phyloP scores from a whole-genome alignment of 495 filamentous ascomycete species.

The Xylaria palmicola region DNA sequence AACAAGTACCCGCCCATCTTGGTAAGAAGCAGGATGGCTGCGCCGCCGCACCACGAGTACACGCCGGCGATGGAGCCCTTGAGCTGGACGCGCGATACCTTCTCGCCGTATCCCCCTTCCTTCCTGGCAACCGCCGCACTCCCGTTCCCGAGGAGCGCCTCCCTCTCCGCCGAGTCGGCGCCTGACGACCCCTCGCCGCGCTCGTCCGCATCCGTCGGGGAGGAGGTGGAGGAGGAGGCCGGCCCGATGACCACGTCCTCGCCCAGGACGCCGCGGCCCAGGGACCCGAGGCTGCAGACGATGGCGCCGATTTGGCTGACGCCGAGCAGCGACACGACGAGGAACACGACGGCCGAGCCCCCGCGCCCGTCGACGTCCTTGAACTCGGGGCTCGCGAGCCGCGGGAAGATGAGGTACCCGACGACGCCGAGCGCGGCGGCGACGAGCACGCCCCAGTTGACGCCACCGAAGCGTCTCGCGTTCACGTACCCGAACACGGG shows the following conservation, averaged over 20 bases:
- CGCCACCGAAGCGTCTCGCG: conserved; percentile 53
- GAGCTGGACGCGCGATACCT: conserved; percentile 53
- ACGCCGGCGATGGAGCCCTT: conserved; percentile 94
- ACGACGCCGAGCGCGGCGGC: conserved; percentile 69
- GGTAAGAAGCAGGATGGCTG: conserved; percentile 84
- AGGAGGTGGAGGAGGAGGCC: too few species aligned
- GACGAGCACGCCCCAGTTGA: conserved; percentile 72
- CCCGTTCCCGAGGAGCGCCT: not conserved
- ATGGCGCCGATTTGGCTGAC: conserved; percentile 93
- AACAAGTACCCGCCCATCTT: conserved; percentile 89
- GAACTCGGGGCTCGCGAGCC: conserved; percentile 67
- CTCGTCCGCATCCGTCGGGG: conserved; percentile 28
- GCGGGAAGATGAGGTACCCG: conserved; percentile 73
- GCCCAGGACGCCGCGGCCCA: conserved; percentile 75
- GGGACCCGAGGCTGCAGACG: conserved; percentile 83
- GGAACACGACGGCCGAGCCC: conserved; percentile 65
- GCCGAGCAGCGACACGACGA: conserved; percentile 77
- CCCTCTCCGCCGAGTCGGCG: conserved; percentile 25
- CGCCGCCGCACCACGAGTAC: conserved; percentile 88
- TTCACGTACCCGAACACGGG: conserved; percentile 83
- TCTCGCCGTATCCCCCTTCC: conserved; percentile 14
- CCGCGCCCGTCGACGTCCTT: conserved; percentile 54
- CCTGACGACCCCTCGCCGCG: conserved; percentile 9
- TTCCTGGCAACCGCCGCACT: not conserved
- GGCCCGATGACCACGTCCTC: conserved; percentile 39